phyloP scores from a whole-genome alignment of 352 stramenopile genomes.

The Phytophthora quininea region DNA sequence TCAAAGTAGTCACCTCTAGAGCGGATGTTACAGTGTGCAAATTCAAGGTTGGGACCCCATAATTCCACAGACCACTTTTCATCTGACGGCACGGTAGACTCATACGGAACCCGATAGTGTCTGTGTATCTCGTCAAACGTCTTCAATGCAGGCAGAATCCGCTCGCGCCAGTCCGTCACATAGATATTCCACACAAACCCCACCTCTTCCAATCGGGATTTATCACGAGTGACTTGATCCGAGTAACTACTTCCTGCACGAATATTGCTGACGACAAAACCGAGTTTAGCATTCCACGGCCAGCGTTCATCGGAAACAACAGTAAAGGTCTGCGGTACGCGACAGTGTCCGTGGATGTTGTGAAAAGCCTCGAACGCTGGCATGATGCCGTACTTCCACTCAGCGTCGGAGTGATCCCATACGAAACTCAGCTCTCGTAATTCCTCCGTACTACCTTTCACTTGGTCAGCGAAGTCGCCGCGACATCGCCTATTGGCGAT shows the following conservation, averaged over 20 bases:
- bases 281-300: conserved; percentile 2
- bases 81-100: conserved; percentile 12
- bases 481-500: conserved; percentile 50
- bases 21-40: conserved; percentile 10
- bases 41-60: background rate
- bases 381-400: no score
- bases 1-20: conserved; percentile 3
- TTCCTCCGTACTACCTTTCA: background rate
- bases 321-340: background rate
- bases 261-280: conserved; percentile 15
- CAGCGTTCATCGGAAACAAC: background rate
- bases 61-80: conserved; percentile 6
- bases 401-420: no score
- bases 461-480: no score
- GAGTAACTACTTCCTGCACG: conserved; percentile 4
- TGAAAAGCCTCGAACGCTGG: conserved; percentile 19
- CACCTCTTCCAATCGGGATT: conserved; percentile 3
- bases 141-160: conserved; percentile 13
- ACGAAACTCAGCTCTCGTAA: background rate
- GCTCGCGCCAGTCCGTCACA: conserved; percentile 9
- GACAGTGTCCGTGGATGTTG: conserved; percentile 1
- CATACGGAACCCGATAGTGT: background rate
- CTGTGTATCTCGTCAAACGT: background rate
- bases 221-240: conserved; percentile 13
- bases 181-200: conserved; percentile 20